phyloP scores from a whole-genome alignment of 257 asterid genomes.

The Perilla frutescens region DNA sequence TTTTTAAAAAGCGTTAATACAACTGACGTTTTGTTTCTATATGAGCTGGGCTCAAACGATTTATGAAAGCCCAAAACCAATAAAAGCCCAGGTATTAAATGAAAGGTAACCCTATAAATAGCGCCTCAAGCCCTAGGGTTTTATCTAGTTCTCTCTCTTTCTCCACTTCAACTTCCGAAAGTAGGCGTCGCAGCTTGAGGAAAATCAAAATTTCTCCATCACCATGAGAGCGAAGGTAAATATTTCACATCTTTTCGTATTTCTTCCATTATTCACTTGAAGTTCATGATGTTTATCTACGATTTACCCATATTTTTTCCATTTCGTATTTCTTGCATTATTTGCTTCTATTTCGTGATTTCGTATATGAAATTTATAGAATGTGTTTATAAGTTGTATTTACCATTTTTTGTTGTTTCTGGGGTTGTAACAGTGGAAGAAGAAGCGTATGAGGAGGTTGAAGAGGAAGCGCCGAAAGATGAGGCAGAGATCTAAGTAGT shows the following conservation, averaged over 20 bases:
- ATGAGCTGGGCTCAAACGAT: background rate
- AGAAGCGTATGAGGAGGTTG: conserved; percentile 62
- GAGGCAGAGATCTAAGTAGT: conserved; percentile 60
- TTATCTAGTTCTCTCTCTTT: background rate
- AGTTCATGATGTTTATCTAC: background rate
- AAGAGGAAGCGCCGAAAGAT: conserved; percentile 65
- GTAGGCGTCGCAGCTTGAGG: conserved; percentile 27
- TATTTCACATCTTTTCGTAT: background rate
- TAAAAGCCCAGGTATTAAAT: too few relatives aligned
- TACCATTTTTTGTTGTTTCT: too few relatives aligned
- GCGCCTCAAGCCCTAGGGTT: conserved; percentile 29
- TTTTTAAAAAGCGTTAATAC: background rate
- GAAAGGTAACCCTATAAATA: too few relatives aligned
- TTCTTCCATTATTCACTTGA: background rate
- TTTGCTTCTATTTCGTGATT: background rate
- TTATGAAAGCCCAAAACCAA: background rate
- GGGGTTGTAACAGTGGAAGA: conserved; percentile 50
- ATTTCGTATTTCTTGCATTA: background rate
- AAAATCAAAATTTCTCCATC: background rate
- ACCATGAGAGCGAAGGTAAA: conserved; percentile 55
- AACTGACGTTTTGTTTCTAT: background rate
- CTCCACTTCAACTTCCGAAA: background rate
- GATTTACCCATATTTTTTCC: too few relatives aligned
- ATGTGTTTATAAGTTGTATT: too few relatives aligned
- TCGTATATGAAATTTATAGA: too few relatives aligned